Evolutionary conservation across 805 yeast genomes (phyloP), one percentile per base, ranked within the genome.

Genomic region (Komagataella kurtzmanii): DNA sequence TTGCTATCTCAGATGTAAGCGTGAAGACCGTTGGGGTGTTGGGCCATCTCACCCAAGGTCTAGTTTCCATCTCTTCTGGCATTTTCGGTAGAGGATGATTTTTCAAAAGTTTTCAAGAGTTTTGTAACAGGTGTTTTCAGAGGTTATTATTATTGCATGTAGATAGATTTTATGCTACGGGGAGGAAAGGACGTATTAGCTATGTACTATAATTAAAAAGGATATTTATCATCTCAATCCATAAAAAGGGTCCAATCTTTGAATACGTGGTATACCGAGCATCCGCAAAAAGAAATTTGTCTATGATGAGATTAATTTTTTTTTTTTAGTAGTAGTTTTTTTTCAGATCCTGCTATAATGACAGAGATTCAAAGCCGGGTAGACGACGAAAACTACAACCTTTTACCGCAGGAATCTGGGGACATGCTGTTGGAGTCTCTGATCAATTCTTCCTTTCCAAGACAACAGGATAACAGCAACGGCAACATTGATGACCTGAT

Each of bases 1-100:
- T 51, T 18, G 59, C 62, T n/a, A 49, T 64, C 36, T 53, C 53
- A 7, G 66, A 60, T 46, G 63, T 64, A 17, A 56, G 60, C 49
- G 56, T 54, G 24, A 60, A 52, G 10, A 30, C 40, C 10, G 40
- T 30, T 3, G 40, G 40, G 4, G 40, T 30, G 12, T 14, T 30
- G 14, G 40, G 40, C 2, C 14, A 10, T 30, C 14, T 30, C 40
- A 30, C 14, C 40, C 40, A 30, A 30, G 12, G 14, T 30, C 10
- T 30, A 14, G 40, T 10, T 30, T 10, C 40, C n/a, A 30, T 30
- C 6, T 10, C 14, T 14, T 30, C 40, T 10, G 40, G 40, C 14
- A 10, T 30, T 10, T 30, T 30, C 5, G 40, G 40, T 30, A 30
- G 40, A 30, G 40, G 40, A 8, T 30, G 40, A 30, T 30, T 14